Evolutionary conservation across 768 basidiomycete genomes (phyloP).

Genomic region (Crassisporium funariophilum): DNA sequence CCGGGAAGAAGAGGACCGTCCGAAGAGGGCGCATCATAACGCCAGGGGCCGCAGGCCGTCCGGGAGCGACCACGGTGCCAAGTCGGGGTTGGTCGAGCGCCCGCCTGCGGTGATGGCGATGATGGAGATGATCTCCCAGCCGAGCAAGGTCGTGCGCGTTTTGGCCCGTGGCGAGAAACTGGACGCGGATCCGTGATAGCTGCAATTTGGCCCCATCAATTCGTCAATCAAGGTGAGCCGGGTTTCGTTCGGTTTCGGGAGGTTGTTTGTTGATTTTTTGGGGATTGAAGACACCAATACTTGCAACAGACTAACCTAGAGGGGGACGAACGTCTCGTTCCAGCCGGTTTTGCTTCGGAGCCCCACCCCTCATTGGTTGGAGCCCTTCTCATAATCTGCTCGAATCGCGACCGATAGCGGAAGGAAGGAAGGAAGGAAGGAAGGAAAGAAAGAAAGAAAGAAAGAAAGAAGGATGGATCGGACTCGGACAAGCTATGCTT

Average conservation of each 20-base stretch:
- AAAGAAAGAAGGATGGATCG: too few species aligned
- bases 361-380: too few species aligned
- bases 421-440: too few species aligned
- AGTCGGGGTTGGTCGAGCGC: conserved; percentile 65
- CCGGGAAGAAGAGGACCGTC: conserved; percentile 32
- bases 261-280: too few species aligned
- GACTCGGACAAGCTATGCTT: neutral
- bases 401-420: too few species aligned
- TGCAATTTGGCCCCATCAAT: neutral
- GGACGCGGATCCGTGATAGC: conserved; percentile 44
- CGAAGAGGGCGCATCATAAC: conserved; percentile 28
- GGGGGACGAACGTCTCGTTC: neutral
- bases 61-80: conserved; percentile 22
- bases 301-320: neutral
- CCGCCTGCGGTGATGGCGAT: conserved; percentile 79
- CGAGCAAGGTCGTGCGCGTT: conserved; percentile 75
- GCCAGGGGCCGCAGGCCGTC: conserved; percentile 28
- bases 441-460: too few species aligned
- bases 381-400: too few species aligned
- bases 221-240: conserved; percentile 1
- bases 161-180: conserved; percentile 86
- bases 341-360: neutral
- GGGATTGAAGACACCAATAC: neutral
- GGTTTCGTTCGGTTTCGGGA: neutral
- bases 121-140: conserved; percentile 77